Evolutionary conservation across 208 protist species (phyloP).

Genomic region (Vickermania spadyakhi): DNA sequence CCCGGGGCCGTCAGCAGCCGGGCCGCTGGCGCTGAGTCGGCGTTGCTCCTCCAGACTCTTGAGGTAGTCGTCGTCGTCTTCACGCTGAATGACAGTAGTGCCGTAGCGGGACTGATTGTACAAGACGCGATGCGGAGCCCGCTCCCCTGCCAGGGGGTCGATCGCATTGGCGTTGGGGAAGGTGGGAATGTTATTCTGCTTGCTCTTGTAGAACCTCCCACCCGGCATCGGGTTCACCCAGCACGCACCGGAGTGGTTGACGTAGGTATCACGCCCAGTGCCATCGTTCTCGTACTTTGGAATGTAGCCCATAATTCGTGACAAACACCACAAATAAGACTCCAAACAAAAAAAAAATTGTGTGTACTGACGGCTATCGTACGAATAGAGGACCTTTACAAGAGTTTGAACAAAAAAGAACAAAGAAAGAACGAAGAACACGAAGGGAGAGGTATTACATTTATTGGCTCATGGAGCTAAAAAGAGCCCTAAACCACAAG

Average conservation of each 20-base stretch:
- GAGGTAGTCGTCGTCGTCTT: slow-evolving; percentile 2
- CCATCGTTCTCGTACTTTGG: slow-evolving; percentile 47
- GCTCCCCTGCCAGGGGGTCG: slow-evolving; percentile 23
- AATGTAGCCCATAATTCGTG: slow-evolving; percentile 16
- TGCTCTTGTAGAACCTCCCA: slow-evolving; percentile 40
- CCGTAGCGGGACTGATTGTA: slow-evolving; percentile 72
- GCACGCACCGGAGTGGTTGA: slow-evolving; percentile 69
- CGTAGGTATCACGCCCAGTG: slow-evolving; percentile 63
- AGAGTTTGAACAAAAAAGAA: slow-evolving; percentile 10
- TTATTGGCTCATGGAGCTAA: too few relatives aligned
- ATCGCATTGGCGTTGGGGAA: slow-evolving; percentile 11
- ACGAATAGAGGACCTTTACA: too few relatives aligned
- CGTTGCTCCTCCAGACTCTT: slow-evolving; percentile 3
- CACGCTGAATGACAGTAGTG: slow-evolving; percentile 23
- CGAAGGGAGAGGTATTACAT: not conserved
- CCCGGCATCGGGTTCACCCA: slow-evolving; percentile 75
- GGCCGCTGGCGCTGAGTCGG: not conserved
- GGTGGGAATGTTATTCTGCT: not conserved
- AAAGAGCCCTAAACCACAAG: too few relatives aligned
- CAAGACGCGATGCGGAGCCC: slow-evolving; percentile 21
- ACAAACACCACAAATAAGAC: too few relatives aligned
- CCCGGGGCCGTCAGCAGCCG: not conserved
- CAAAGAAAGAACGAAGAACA: slow-evolving; percentile 8
- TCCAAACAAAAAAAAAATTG: too few relatives aligned
- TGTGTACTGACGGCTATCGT: too few relatives aligned